These are phyloP conservation scores for Exophiala lecanii-corni DNA, from an alignment of 2,329 filamentous ascomycete genomes.

Conservation along the genomic window DNA sequence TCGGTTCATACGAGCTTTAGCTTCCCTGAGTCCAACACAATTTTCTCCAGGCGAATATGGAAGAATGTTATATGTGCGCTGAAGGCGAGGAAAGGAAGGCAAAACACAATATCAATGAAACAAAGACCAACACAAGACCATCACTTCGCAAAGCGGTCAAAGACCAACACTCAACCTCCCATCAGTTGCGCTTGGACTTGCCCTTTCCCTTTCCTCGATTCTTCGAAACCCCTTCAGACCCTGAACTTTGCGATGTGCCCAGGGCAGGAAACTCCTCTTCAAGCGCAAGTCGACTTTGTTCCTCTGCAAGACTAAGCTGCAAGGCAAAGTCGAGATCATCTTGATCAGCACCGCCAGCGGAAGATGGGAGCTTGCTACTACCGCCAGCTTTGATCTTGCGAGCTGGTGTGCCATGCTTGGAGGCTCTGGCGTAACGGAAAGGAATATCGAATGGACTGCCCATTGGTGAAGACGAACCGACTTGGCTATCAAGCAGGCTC, in stretches of 20 bases:
- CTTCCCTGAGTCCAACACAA: too few species aligned
- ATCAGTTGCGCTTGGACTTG: slow-evolving; percentile 12
- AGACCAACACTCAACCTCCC: too few species aligned
- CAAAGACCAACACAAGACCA: too few species aligned
- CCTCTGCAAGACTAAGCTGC: slow-evolving; percentile 58
- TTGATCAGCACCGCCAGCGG: slow-evolving; percentile 39
- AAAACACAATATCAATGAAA: slow-evolving; percentile 1
- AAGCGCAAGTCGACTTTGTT: slow-evolving; percentile 43
- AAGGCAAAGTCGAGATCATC: slow-evolving; percentile 59
- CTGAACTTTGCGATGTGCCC: slow-evolving; percentile 14
- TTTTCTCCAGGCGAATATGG: too few species aligned
- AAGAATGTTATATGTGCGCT: too few species aligned
- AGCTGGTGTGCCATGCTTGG: slow-evolving; percentile 22
- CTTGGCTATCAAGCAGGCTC: slow-evolving; percentile 38
- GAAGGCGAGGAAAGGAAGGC: too few species aligned
- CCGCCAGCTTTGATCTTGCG: slow-evolving; percentile 29
- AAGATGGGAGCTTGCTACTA: slow-evolving; percentile 30
- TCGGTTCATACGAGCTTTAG: too few species aligned
- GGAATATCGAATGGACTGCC: slow-evolving; percentile 29
- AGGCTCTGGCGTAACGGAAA: slow-evolving; percentile 34
- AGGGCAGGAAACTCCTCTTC: slow-evolving; percentile 31
- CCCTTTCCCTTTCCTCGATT: slow-evolving; percentile 18
- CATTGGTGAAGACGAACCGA: slow-evolving; percentile 13
- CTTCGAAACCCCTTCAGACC: slow-evolving; percentile 24
- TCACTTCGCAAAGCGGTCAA: too few species aligned